Conservation (phyloP, 1,139 yeast genomes). For the Geotrichum siamense region DNA sequence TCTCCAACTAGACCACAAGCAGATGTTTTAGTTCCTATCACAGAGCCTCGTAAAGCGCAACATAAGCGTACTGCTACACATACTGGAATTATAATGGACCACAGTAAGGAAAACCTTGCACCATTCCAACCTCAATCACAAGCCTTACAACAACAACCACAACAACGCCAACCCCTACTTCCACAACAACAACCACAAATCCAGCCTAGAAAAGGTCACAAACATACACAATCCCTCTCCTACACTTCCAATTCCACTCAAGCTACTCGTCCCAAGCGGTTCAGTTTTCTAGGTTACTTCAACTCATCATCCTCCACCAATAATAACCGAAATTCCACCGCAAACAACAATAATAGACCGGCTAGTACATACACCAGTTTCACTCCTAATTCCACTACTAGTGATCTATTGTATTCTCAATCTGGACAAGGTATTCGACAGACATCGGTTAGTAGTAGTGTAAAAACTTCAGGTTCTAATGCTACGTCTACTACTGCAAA, state of each 20-base stretch:
- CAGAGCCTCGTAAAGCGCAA: neutral
- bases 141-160: constrained; percentile 10
- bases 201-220: constrained; percentile 2
- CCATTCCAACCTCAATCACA: neutral
- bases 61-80: neutral
- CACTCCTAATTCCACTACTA: neutral
- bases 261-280: constrained; percentile 24
- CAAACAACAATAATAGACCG: neutral
- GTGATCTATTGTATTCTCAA: too few relatives aligned
- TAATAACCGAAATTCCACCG: constrained; percentile 7
- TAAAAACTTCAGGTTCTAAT: neutral
- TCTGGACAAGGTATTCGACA: too few relatives aligned
- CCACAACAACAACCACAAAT: neutral
- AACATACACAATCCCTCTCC: constrained; percentile 6
- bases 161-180: neutral
- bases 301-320: constrained; percentile 15
- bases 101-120: constrained; percentile 7
- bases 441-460: neutral
- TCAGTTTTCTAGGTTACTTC: constrained; percentile 25
- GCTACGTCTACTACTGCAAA: neutral
- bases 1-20: neutral
- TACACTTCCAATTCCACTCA: neutral
- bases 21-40: neutral
- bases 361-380: neutral
- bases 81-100: too few relatives aligned